Base-by-base conservation (phyloP, 208 protist species). In the Plasmodiophora brassicae region DNA sequence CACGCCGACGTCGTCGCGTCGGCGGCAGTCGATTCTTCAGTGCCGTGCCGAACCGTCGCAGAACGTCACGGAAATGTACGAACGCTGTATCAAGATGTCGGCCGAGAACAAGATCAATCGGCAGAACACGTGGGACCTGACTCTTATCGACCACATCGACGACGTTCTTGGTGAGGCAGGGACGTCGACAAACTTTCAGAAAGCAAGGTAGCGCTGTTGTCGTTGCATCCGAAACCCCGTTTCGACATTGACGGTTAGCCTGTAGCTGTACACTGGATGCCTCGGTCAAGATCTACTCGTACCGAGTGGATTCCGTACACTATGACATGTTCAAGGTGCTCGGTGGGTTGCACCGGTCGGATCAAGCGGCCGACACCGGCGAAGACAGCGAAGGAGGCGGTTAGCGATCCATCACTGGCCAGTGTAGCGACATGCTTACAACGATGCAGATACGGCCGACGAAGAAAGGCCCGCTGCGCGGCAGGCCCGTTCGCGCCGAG, bases 301-400 rank as follows among this genome's bases (percentile, higher is more conserved):
- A 60, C 20, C 85, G 85, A 84, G 46, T 88, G 14, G 85, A 88
- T 25, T 88, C 85, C 35, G 85, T 88, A 1, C 85, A 88, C 39
- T n/a, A 88, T 43, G 85, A 88, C 45, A 88, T 84, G 41, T 88
- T 88, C 78, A 53, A 83, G 46, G 45, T 86, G 35, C n/a, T 78
- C 5, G 65, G 65, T 44, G 65, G 65, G 5, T 32, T 78, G n/a
- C 32, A 78, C n/a, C 32, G 65, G n/a, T 44, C 65, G 5, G 65
- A 78, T 5, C 65, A 78, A 32, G n/a, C 20, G 20, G 65, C 10
- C n/a, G n/a, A 32, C 14, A 38, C 32, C 14, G n/a, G 20, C 5
- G 65, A 32, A 78, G n/a, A 78, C 20, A n/a, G 20, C 20, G 14
- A 78, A 5, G 41, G 20, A 44, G 65, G n/a, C n/a, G n/a, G n/a